Evolutionary conservation across 2,329 filamentous ascomycete genomes (phyloP).

Genomic region (Epichloe typhina): DNA sequence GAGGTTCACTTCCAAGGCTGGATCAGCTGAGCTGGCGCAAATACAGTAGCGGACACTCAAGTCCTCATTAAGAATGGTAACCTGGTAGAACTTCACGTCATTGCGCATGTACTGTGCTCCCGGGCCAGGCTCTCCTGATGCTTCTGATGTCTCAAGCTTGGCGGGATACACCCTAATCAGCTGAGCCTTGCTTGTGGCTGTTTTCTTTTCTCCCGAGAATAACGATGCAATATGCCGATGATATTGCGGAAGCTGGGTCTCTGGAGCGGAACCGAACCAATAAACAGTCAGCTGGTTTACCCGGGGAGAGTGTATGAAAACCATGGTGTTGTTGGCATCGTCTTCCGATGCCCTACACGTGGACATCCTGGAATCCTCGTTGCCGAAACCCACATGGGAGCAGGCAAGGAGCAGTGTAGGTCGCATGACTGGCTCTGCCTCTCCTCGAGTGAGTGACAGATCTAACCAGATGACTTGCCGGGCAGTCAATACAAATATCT

Average conservation of each 20-base stretch:
- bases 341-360: conserved; percentile 13
- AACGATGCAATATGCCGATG: conserved; percentile 22
- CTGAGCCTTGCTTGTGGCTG: conserved; percentile 9
- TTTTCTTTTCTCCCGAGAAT: conserved; percentile 7
- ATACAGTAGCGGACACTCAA: conserved; percentile 30
- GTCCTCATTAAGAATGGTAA: conserved; percentile 28
- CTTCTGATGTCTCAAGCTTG: conserved; percentile 8
- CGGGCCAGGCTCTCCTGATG: conserved; percentile 7
- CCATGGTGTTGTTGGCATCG: conserved; percentile 13
- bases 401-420: conserved; percentile 16
- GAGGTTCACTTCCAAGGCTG: conserved; percentile 13
- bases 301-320: conserved; percentile 21
- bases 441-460: conserved; percentile 14
- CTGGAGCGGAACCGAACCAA: conserved; percentile 18
- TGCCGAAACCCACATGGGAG: conserved; percentile 15
- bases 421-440: conserved; percentile 4
- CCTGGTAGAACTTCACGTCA: conserved; percentile 32
- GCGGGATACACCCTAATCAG: conserved; percentile 17
- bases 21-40: conserved; percentile 15
- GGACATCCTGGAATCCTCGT: conserved; percentile 17
- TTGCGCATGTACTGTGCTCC: conserved; percentile 20
- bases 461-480: conserved; percentile 36
- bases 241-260: conserved; percentile 20
- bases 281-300: conserved; percentile 21
- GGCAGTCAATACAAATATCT: conserved; percentile 47